phyloP scores from a whole-genome alignment of 257 asterid genomes.

The Solanum dulcamara region DNA sequence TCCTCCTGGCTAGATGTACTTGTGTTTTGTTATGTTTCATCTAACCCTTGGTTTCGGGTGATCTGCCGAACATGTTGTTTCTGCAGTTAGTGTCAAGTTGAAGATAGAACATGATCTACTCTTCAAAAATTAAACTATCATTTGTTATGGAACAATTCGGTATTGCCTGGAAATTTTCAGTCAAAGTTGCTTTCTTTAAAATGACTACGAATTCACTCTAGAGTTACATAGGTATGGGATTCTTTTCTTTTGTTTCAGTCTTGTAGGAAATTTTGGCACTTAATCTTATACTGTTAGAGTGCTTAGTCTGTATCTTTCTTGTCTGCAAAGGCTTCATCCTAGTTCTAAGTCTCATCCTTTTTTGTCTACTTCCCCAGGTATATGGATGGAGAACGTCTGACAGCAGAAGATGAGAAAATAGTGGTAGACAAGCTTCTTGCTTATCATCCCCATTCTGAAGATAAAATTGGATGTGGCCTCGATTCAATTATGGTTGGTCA shows the following conservation, averaged over 20 bases:
- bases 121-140: neutral
- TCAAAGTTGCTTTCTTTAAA: neutral
- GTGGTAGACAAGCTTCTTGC: constrained; percentile 69
- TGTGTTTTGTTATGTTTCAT: neutral
- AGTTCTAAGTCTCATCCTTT: neutral
- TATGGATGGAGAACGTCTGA: constrained; percentile 77
- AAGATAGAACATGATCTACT: neutral
- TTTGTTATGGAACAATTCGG: neutral
- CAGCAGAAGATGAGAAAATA: constrained; percentile 59
- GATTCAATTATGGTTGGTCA: constrained; percentile 87
- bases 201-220: neutral
- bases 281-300: neutral
- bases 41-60: neutral
- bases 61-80: neutral
- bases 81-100: neutral
- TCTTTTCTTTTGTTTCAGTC: neutral
- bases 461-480: constrained; percentile 89
- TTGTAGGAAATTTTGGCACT: neutral
- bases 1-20: neutral
- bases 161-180: neutral
- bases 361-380: constrained; percentile 36
- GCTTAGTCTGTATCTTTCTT: neutral
- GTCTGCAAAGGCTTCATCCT: neutral
- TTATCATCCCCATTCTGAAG: constrained; percentile 78
- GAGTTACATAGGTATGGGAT: neutral